Conservation (phyloP, 2,329 filamentous ascomycete genomes). For the Juglanconis sp. region DNA sequence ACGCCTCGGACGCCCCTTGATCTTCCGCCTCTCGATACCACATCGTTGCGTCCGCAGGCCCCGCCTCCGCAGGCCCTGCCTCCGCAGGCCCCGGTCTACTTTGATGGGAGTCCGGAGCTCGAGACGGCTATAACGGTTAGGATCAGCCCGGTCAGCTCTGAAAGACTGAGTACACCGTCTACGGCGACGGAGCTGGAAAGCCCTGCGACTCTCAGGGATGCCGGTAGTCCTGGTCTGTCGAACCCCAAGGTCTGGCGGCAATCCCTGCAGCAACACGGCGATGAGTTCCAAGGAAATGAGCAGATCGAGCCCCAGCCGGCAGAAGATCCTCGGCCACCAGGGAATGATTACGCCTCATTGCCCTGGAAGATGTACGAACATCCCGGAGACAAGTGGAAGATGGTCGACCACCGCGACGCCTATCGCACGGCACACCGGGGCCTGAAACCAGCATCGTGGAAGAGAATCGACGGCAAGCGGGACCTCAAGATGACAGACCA, state of each 20-base stretch:
- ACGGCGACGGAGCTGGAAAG: constrained; percentile 12
- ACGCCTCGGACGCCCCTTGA: constrained; percentile 2
- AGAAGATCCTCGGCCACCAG: neutral
- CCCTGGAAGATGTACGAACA: neutral
- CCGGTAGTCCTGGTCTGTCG: neutral
- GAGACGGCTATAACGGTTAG: constrained; percentile 10
- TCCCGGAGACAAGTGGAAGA: neutral
- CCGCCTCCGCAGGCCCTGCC: too few relatives aligned
- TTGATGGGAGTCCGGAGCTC: constrained; percentile 2
- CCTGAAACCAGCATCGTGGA: constrained; percentile 9
- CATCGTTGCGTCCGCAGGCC: neutral
- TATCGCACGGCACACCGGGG: neutral
- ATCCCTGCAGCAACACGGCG: neutral
- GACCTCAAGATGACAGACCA: constrained; percentile 8
- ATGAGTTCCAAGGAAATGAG: neutral
- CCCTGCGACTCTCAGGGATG: constrained; percentile 8
- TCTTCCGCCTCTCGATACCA: constrained; percentile 2
- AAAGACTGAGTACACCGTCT: constrained; percentile 11
- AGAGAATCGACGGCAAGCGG: constrained; percentile 3
- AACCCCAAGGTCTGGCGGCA: neutral
- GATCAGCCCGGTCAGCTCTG: constrained; percentile 8
- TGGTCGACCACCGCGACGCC: constrained; percentile 2
- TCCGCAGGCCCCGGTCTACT: neutral
- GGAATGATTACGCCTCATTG: neutral
- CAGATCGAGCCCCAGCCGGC: neutral